Evolutionary conservation across 305 asterid species (phyloP).

Genomic region (Euphrasia arctica): DNA sequence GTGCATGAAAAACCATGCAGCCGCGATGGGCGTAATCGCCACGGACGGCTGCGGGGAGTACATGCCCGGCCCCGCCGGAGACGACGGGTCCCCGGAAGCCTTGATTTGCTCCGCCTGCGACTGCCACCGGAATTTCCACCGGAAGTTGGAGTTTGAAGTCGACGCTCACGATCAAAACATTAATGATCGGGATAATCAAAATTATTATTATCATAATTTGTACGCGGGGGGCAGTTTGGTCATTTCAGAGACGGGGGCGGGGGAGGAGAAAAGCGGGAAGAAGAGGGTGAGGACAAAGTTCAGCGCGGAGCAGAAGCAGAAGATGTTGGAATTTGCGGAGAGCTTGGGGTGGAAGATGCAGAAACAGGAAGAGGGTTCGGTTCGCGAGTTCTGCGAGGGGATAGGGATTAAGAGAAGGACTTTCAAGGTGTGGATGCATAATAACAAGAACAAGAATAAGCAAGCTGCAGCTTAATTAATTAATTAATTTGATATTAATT

Average conservation of each 20-base stretch:
- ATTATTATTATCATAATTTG: background rate
- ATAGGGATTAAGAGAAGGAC: constrained; percentile 46
- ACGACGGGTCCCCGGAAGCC: background rate
- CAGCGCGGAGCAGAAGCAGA: constrained; percentile 50
- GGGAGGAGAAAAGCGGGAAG: constrained; percentile 11
- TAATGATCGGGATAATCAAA: no score
- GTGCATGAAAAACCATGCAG: no score
- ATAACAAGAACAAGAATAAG: constrained; percentile 41
- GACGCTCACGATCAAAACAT: no score
- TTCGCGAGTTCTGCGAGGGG: constrained; percentile 49
- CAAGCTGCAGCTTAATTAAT: background rate
- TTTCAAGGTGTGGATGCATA: constrained; percentile 78
- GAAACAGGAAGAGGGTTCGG: constrained; percentile 35
- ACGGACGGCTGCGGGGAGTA: no score
- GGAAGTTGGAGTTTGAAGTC: constrained; percentile 15
- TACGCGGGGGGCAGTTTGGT: constrained; percentile 6
- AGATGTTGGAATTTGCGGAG: constrained; percentile 54
- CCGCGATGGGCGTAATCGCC: no score
- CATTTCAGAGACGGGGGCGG: constrained; percentile 1
- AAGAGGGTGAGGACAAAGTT: constrained; percentile 57
- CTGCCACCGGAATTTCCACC: constrained; percentile 76
- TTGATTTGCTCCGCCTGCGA: constrained; percentile 66
- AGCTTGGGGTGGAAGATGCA: constrained; percentile 63
- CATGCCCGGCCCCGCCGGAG: constrained; percentile 16
- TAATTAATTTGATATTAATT: background rate